These are phyloP conservation scores for Pseudomicrostroma phylloplanum DNA, from an alignment of 1,284 basidiomycete genomes.

Conservation along the genomic window DNA sequence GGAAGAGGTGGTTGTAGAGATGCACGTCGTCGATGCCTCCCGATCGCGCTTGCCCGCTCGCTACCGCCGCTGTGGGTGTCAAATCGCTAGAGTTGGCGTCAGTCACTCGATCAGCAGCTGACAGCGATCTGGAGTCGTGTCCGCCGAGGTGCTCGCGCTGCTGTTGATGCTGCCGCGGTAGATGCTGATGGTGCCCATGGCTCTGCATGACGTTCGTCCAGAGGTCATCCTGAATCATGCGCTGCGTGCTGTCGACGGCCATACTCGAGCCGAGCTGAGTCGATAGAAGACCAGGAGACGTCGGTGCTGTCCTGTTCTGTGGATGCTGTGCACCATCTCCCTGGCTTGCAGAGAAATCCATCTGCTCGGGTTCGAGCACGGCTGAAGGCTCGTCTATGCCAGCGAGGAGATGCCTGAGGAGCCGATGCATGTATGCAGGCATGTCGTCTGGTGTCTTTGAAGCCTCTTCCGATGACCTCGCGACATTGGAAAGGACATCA, in stretches of 20 bases:
- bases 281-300: neutral
- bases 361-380: neutral
- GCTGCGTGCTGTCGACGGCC: neutral
- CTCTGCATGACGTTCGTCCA: neutral
- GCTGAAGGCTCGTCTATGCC: neutral
- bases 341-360: neutral
- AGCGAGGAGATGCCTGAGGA: neutral
- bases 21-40: neutral
- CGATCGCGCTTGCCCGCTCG: neutral
- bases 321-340: neutral
- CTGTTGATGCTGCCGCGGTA: neutral
- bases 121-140: neutral
- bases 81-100: no score
- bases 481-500: neutral
- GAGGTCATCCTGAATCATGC: constrained; percentile 1
- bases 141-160: neutral
- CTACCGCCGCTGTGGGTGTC: no score
- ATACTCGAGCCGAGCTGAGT: neutral
- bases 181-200: neutral
- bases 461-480: neutral
- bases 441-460: neutral
- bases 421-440: constrained; percentile 1
- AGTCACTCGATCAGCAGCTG: neutral
- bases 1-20: neutral
- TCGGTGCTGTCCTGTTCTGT: neutral